Percentiles rank a stretch among this genome's conserved stretches.
phyloP scores from a whole-genome alignment of 108 stramenopile genomes.

The Nitzschia sp. region DNA sequence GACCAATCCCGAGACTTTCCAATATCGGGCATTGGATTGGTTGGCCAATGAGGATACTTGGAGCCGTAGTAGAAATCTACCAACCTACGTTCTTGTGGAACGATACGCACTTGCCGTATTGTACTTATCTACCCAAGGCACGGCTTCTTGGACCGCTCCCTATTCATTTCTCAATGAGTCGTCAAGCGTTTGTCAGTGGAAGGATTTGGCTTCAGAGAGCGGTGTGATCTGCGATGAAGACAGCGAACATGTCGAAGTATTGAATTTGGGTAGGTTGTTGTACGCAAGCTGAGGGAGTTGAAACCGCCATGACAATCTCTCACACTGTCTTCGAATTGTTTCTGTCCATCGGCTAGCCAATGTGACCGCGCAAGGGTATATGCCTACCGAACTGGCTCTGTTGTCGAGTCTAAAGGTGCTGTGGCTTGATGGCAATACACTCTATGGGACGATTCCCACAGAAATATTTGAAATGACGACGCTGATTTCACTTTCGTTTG shows the following conservation, averaged over 20 bases:
- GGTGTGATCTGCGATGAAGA: background rate
- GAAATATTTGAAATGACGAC: too few species aligned
- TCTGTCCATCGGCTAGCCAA: too few species aligned
- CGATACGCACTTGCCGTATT: background rate
- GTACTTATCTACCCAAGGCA: background rate
- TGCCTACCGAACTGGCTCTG: constrained; percentile 8
- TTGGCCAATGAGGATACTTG: background rate
- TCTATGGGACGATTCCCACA: too few species aligned
- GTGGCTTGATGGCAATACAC: constrained; percentile 23
- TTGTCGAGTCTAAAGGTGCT: background rate
- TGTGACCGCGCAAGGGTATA: too few species aligned
- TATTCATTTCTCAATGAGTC: background rate
- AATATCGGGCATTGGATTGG: background rate
- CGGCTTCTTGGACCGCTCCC: background rate
- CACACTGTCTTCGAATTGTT: too few species aligned
- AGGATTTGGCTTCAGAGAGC: background rate
- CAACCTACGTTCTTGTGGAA: background rate
- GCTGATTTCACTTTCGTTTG: too few species aligned
- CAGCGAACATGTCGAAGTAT: background rate
- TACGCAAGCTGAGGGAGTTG: too few species aligned
- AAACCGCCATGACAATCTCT: too few species aligned
- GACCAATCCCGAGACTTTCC: background rate
- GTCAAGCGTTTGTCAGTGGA: background rate
- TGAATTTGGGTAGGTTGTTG: background rate
- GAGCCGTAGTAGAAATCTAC: background rate